Evolutionary conservation across 768 basidiomycete genomes (phyloP), one percentile per base, ranked within the genome.

Genomic region (Leccinum longicurvipes): DNA sequence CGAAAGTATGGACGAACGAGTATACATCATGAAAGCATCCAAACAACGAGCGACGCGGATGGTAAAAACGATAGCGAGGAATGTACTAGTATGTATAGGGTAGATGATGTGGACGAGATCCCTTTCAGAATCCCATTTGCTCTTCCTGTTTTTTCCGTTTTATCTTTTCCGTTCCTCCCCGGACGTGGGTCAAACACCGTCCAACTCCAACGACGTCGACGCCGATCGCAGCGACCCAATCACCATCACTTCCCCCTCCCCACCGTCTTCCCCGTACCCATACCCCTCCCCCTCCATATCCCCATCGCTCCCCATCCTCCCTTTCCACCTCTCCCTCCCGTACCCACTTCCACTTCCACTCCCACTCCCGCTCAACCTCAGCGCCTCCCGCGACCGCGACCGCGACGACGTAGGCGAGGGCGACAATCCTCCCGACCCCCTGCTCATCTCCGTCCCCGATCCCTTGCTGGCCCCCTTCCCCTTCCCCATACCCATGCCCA

Each of bases 181-280:
- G n/a, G n/a, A n/a, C n/a, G n/a, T n/a, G n/a, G n/a, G n/a, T 61
- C 53, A 57, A 6, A 46, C 47, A 6, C 17, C 27, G 3, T 65
- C 63, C 19, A 54, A 54, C n/a, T 39, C 36, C n/a, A 39, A 39
- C 36, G n/a, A 39, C 36, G 9, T 10, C 2, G 19, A 10, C 1
- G 61, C 60, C 3, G 48, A 14, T 3, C 51, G 55, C 1, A 41
- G 53, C 0, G 63, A 58, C 17, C 63, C 63, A 2, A 64, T 64
- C 29, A 65, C 2, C 57, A 65, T 64, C 23, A 65, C 63, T 9
- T 64, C 60, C 0, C 63, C 63, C 23, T 62, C 61, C 0, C 4
- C 36, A 39, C 10, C 36, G 36, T n/a, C n/a, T 10, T 39, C n/a
- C 19, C 36, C 36, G 19, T 39, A 39, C 36, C n/a, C n/a, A 39